Base-by-base conservation (phyloP, 164 flowering plant genomes). In the Liriodendron chinense region DNA sequence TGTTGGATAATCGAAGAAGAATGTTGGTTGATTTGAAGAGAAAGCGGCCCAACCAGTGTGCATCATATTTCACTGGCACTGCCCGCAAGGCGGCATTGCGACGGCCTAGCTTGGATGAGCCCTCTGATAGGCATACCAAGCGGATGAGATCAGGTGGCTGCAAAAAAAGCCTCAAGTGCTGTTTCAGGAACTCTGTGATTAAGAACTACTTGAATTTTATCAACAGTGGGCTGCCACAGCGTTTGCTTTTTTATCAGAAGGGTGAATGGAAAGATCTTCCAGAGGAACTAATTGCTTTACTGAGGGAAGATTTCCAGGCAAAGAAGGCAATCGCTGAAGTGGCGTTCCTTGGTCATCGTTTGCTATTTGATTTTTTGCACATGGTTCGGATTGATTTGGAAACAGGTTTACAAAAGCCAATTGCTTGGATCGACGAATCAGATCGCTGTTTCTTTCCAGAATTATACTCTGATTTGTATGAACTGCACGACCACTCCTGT, bases 401-500 rank as follows among this genome's bases (percentile, higher is more conserved):
- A 63, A 84, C 93, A 26, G 90, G 93, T 47, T 26, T 75, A 10
- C 88, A 85, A 61, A 79, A 81, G 68, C 88, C 96, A 26, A 84
- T 93, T 78, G 97, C 97, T 9, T 93, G 97, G 98, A 91, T 94
- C 83, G 98, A 93, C 84, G 93, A 88, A 67, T 78, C 79, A 23
- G 96, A 88, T 7, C 72, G 78, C 24, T 93, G 97, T 76, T 94
- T 90, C 82, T 91, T 94, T 80, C 98, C 98, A 0, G 92, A 91
- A 81, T 74, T 74, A 47, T 83, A 62, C 69, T 59, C 78, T 68
- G 83, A 80, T 50, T 74, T 65, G 71, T 83, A 83, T 62, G 83
- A 80, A 64, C 13, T 64, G 25, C 26, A 56, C n/a, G 20, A 14
- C 20, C 20, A 1, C 67, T 64, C 13, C 72, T 73, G 72, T 13